These are phyloP conservation scores for Ophiostoma populinum DNA, from an alignment of 2,329 filamentous ascomycete genomes.

Conservation along the genomic window DNA sequence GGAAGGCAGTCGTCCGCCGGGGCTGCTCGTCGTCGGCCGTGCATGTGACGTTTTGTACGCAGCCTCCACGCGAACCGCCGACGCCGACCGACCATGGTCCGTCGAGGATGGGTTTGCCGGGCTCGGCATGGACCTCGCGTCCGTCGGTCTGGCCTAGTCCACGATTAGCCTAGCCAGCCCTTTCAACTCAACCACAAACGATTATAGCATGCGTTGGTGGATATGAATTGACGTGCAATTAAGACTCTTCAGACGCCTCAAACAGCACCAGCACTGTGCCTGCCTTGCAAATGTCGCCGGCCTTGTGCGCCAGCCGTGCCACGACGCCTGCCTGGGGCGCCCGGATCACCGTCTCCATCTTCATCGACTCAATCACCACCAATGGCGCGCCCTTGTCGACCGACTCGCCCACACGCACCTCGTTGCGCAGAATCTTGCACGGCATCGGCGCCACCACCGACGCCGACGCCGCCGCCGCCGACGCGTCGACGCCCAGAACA, in stretches of 20 bases:
- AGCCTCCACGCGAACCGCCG: not conserved
- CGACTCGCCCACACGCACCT: slow-evolving; percentile 63
- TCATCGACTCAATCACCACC: slow-evolving; percentile 84
- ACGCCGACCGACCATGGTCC: slow-evolving; percentile 7
- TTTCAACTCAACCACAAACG: too few species aligned
- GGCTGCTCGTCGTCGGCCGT: slow-evolving; percentile 67
- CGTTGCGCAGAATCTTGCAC: slow-evolving; percentile 84
- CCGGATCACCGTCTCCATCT: slow-evolving; percentile 74
- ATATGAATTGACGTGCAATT: too few species aligned
- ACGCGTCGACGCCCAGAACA: slow-evolving; percentile 58
- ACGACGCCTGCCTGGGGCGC: slow-evolving; percentile 57
- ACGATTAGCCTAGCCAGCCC: slow-evolving; percentile 1
- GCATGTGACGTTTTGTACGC: slow-evolving; percentile 65
- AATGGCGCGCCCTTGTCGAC: slow-evolving; percentile 77
- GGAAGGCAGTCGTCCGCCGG: slow-evolving; percentile 77
- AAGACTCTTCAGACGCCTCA: too few species aligned
- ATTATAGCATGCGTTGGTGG: not conserved
- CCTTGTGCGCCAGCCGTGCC: slow-evolving; percentile 55
- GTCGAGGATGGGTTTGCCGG: slow-evolving; percentile 12
- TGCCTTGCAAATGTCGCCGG: slow-evolving; percentile 65
- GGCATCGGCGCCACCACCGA: slow-evolving; percentile 91
- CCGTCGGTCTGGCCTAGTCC: slow-evolving; percentile 1
- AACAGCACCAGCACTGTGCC: slow-evolving; percentile 61
- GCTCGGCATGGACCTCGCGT: slow-evolving; percentile 5
- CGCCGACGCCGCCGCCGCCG: slow-evolving; percentile 49